A percentile compares a stretch with the other conserved stretches of the same genome.
phyloP scores from a whole-genome alignment of 306 rosid genomes.

The Quercus alba region DNA sequence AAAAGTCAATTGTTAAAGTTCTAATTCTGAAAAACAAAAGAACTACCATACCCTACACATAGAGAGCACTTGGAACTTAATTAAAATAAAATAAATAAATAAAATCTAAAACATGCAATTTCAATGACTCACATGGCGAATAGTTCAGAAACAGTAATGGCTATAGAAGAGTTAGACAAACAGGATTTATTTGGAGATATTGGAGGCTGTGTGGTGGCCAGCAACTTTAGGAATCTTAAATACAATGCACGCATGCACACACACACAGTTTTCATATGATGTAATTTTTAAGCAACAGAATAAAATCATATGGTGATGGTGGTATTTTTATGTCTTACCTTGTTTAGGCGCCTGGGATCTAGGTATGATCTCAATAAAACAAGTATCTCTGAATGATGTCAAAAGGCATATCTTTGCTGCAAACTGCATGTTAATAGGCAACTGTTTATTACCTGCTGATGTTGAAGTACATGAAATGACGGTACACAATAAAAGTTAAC shows the following conservation, averaged over 20 bases:
- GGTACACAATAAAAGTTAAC: neutral
- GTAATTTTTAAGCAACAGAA: neutral
- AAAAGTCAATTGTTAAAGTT: neutral
- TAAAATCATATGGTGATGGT: neutral
- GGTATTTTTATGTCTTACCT: slow-evolving; percentile 37
- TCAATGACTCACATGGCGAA: neutral
- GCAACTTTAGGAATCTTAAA: neutral
- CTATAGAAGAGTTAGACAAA: neutral
- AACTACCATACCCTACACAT: neutral
- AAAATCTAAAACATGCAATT: neutral
- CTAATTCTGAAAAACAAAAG: neutral
- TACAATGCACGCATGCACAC: neutral
- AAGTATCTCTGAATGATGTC: slow-evolving; percentile 88
- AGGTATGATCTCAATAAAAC: slow-evolving; percentile 78
- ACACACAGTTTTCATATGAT: neutral
- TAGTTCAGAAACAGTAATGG: neutral
- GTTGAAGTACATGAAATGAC: slow-evolving; percentile 3
- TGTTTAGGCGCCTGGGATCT: slow-evolving; percentile 54
- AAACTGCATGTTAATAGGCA: slow-evolving; percentile 54
- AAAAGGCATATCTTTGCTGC: slow-evolving; percentile 82
- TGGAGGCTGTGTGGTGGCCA: neutral
- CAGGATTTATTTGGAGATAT: neutral
- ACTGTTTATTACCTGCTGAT: neutral
- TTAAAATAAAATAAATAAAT: neutral
- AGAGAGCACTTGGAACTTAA: neutral